Evolutionary conservation across 78 protist genomes (phyloP), one percentile per base, ranked within the genome.

Genomic region (Creolimax fragrantissima): DNA sequence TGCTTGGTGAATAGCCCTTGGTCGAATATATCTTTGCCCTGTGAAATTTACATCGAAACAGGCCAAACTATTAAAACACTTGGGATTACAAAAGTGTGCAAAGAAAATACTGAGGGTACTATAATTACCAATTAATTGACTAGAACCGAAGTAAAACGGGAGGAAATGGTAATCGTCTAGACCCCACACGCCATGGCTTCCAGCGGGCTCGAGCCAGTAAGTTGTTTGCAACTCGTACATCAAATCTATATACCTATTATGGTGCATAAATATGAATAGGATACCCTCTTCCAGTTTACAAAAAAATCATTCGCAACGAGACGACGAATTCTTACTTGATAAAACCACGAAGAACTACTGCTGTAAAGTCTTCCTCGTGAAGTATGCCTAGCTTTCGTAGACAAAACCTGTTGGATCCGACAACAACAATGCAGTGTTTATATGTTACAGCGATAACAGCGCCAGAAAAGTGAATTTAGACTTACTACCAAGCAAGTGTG

Each of bases 161-260:
- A 98, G 92, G 92, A 96, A 96, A 17, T 98, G 98, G 45, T 95
- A 98, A 90, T 98, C 99, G 84, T 98, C 99, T 7, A 98, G 90
- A 3, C 98, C 97, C 99, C 99, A 98, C 3, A 97, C 99, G 36
- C 99, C 99, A 45, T 95, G 99, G 6, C 97, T 91, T 24, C 99
- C 99, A 0, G 99, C 99, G 1, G 99, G 99, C 86, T 98, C 99
- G 1, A 98, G 81, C 45, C 83, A 44, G 93, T 98, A 98, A 39
- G 91, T 81, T 41, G 17, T 47, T 84, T 96, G 98, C 36, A 98
- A 83, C 44, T 43, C 36, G 3, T 97, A 92, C 93, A 93, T 85
- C 2, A 98, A 39, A 35, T 45, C n/a, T 41, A 97, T 44, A 42
- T 90, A 90, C 81, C 92, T 90, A n/a, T 41, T 41, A 32, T 0